Base-by-base conservation (phyloP, 441 rosid species). In the Pelargonium fulgidum region DNA sequence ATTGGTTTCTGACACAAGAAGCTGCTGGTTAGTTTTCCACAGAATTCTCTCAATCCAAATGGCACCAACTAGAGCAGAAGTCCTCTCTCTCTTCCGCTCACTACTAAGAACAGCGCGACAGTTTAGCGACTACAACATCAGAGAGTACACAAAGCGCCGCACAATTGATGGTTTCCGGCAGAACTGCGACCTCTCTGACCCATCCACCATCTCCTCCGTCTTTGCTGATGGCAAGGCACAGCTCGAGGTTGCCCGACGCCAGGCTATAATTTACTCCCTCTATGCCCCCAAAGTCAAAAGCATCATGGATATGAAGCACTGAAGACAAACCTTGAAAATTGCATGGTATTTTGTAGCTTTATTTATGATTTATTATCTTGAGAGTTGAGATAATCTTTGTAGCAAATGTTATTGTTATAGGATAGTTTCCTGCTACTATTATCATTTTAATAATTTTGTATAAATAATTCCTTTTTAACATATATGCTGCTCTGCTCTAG, bases 61-160 rank as follows among this genome's bases (percentile, higher is more conserved):
- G 14, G 67, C 64, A 1, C 83, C 77, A 16, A 52, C 79, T 10
- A 82, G 75, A 67, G 62, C 70, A 13, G 85, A 90, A 78, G 81
- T 86, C 6, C 68, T 84, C 16, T 73, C 77, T 4, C 82, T 90
- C 9, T 89, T 79, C 42, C 93, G 96, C 1, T 77, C 96, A 1
- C 79, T 92, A 64, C 89, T 92, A 5, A 89, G 92, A 65, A 83
- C 84, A 4, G 96, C 89, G 8, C 85, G 91, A 59, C 83, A 78
- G 12, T 90, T 81, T 81, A 22, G 68, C 64, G 97, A 92, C 74
- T 92, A 90, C 84, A 90, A 92, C 90, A 72, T 90, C 64, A 75
- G 96, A 68, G 96, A 86, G 83, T 92, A 92, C 79, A 26, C 83
- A 12, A 92, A 81, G 80, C 89, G 92, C 41, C 88, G 91, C 62